Evolutionary conservation across 352 stramenopile species (phyloP), one percentile per base, ranked within the genome.

Genomic region (Phytophthora chlamydospora): DNA sequence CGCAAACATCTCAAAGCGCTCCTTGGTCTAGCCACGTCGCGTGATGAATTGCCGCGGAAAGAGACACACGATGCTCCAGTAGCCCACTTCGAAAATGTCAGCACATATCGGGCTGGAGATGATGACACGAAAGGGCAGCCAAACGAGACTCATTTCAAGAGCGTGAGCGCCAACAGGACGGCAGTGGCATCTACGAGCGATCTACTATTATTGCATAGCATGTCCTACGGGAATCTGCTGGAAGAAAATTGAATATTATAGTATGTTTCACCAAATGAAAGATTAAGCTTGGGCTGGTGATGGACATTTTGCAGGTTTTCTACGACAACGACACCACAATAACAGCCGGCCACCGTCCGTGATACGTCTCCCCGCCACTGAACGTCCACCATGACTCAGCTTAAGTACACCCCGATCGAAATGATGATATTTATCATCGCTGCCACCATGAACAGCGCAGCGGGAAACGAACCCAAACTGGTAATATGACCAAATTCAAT

Each of bases 381-480:
- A 27, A 27, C 3, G 24, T 27, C 24, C 24, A 27, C 24, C 24
- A 27, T 27, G 24, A 4, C 3, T 45, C 52, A 66, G 12, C 27
- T 61, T 31, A 78, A 38, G 35, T 75, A 76, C 3, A 79, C n/a
- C 4, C 60, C 42, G 8, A 58, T 50, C 14, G 66, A 66, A 10
- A 76, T 63, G 13, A 21, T 40, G 43, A 72, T 65, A 47, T 80
- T 75, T 34, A 77, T 36, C n/a, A 71, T 56, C 2, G 61, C 58
- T 16, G 58, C 51, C 9, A 50, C 40, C 45, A 75, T 61, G 45
- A 71, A 80, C 21, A 73, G 11, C 2, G 71, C 50, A 0, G 46
- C 55, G 14, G 76, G 43, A 49, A 68, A 74, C 11, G 55, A 57
- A 4, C 59, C 27, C 5, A 63, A 43, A 16, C 64, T 44, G 11